Conservation (phyloP, 371 early-diverging fungal genomes). For the Homolaphlyctis polyrhiza region DNA sequence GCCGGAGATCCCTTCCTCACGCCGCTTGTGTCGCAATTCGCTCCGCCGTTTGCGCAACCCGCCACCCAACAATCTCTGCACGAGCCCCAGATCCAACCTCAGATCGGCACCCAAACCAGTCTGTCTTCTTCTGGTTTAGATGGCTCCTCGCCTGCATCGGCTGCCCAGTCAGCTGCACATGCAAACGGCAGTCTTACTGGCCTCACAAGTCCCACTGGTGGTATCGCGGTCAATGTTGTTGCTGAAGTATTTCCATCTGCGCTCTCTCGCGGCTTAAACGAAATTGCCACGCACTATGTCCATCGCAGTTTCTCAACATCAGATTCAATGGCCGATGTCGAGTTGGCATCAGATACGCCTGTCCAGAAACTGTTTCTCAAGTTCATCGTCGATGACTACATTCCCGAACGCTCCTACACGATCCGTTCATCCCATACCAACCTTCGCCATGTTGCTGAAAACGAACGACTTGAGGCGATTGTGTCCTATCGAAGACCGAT, state of each 20-base stretch:
- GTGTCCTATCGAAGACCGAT: constrained; percentile 13
- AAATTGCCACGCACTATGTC: constrained; percentile 13
- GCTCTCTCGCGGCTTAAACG: constrained; percentile 13
- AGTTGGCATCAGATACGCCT: background rate
- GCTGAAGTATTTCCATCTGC: constrained; percentile 16
- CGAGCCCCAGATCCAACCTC: too few species aligned
- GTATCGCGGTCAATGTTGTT: constrained; percentile 1
- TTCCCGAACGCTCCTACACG: constrained; percentile 4
- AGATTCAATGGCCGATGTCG: constrained; percentile 9
- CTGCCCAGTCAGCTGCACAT: too few species aligned
- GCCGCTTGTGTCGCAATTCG: too few species aligned
- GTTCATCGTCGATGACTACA: constrained; percentile 8
- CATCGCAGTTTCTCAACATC: constrained; percentile 20
- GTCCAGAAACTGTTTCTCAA: background rate
- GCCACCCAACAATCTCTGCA: too few species aligned
- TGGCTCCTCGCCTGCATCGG: too few species aligned
- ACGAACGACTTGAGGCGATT: constrained; percentile 8
- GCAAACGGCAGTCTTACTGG: too few species aligned
- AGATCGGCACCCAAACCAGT: background rate
- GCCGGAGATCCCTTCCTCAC: too few species aligned
- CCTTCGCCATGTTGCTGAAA: constrained; percentile 3
- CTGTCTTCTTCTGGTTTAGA: too few species aligned
- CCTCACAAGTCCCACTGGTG: background rate
- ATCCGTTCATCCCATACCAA: constrained; percentile 10
- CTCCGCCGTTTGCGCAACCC: too few species aligned